Percentiles rank a stretch among this genome's conserved stretches.
Evolutionary conservation across 2,329 filamentous ascomycete species (phyloP).

Genomic region (Hypocrella siamensis): DNA sequence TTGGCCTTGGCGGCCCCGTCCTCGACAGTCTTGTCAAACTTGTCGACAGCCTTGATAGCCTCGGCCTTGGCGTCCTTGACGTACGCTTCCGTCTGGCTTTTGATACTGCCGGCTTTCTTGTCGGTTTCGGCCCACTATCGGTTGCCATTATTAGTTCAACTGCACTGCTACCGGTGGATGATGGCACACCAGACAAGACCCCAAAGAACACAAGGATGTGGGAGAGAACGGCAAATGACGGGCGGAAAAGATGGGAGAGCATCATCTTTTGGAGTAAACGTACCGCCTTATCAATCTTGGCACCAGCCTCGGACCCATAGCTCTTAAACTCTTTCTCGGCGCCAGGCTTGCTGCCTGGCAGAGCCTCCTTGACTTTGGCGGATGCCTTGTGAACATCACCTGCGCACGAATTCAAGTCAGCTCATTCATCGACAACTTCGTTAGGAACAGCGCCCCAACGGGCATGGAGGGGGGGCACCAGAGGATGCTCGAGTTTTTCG

Average conservation of each 20-base stretch:
- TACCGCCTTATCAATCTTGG: slow-evolving; percentile 56
- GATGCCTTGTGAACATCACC: slow-evolving; percentile 62
- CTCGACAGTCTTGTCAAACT: slow-evolving; percentile 71
- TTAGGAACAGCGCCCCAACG: too few species aligned
- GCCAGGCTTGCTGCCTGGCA: slow-evolving; percentile 46
- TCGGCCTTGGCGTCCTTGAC: slow-evolving; percentile 48
- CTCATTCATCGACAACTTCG: neutral
- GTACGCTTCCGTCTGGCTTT: slow-evolving; percentile 42
- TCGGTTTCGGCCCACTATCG: slow-evolving; percentile 38
- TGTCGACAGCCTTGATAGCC: slow-evolving; percentile 58
- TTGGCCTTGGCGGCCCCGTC: slow-evolving; percentile 68
- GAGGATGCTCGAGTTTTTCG: too few species aligned
- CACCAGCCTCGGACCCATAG: slow-evolving; percentile 32
- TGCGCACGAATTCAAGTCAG: slow-evolving; percentile 19
- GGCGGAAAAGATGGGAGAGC: too few species aligned
- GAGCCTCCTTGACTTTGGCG: slow-evolving; percentile 47
- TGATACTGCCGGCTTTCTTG: slow-evolving; percentile 43
- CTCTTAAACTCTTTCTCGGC: slow-evolving; percentile 46
- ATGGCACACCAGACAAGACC: neutral
- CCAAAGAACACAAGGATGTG: too few species aligned
- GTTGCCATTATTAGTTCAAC: neutral
- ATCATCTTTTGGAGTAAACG: too few species aligned
- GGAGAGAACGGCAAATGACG: too few species aligned
- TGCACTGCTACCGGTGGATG: neutral
- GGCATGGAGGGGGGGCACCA: too few species aligned